phyloP scores from a whole-genome alignment of 441 rosid genomes.

The Theobroma grandiflorum region DNA sequence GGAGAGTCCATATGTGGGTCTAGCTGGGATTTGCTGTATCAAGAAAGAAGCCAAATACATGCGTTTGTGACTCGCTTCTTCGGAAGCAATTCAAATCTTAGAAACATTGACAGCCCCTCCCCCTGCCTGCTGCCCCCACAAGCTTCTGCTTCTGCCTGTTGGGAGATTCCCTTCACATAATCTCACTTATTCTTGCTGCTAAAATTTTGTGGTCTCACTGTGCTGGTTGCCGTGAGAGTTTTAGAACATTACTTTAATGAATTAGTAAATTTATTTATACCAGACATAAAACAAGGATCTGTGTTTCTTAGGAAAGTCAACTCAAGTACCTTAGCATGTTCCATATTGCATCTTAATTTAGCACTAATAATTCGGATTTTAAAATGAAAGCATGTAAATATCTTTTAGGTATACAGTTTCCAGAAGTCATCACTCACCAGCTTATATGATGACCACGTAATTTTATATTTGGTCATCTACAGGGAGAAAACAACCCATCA shows the following conservation, averaged over 20 bases:
- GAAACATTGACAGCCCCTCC: constrained; percentile 17
- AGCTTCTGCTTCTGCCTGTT: not conserved
- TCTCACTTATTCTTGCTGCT: not conserved
- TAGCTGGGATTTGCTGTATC: constrained; percentile 37
- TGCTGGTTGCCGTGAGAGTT: not conserved
- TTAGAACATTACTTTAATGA: not conserved
- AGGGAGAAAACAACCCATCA: not conserved
- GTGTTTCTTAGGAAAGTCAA: not conserved
- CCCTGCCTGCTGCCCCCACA: constrained; percentile 3
- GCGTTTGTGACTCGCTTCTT: not conserved
- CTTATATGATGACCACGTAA: too few species aligned
- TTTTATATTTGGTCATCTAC: not conserved
- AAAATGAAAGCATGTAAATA: too few species aligned
- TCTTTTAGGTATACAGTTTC: too few species aligned
- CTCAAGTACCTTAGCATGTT: not conserved
- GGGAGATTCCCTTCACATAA: not conserved
- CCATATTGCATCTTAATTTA: too few species aligned
- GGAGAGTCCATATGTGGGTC: constrained; percentile 11
- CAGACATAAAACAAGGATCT: not conserved
- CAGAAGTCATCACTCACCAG: too few species aligned
- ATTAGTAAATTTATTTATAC: not conserved
- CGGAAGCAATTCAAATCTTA: not conserved
- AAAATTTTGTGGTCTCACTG: not conserved
- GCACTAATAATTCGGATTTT: too few species aligned
- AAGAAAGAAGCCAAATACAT: constrained; percentile 27